Evolutionary conservation across 2,329 filamentous ascomycete species (phyloP).

Genomic region (Moelleriella libera): DNA sequence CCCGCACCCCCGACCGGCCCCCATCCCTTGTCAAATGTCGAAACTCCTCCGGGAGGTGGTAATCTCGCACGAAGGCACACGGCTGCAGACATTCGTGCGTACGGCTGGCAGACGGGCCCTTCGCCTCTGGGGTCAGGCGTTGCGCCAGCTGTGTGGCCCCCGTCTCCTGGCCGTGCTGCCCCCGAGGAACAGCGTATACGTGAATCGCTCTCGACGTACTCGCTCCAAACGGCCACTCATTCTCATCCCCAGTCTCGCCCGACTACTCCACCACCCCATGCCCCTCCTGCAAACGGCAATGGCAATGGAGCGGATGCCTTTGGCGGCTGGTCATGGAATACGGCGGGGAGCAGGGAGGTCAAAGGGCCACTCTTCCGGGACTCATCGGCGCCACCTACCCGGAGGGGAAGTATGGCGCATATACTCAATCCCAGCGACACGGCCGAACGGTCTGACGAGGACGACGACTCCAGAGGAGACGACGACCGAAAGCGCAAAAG

Average conservation of each 20-base stretch:
- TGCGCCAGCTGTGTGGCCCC: slow-evolving; percentile 36
- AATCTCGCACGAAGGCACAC: slow-evolving; percentile 78
- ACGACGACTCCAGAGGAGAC: slow-evolving; percentile 39
- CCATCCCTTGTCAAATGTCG: slow-evolving; percentile 50
- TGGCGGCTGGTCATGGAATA: slow-evolving; percentile 42
- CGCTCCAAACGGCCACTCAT: slow-evolving; percentile 29
- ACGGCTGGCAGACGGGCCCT: slow-evolving; percentile 54
- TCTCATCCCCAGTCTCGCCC: slow-evolving; percentile 34
- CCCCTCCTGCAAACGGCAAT: slow-evolving; percentile 20
- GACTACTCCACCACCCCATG: slow-evolving; percentile 32
- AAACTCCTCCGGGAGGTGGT: slow-evolving; percentile 35
- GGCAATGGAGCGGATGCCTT: slow-evolving; percentile 27
- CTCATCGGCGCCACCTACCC: slow-evolving; percentile 40
- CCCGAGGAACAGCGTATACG: slow-evolving; percentile 40
- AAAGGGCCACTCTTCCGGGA: slow-evolving; percentile 38
- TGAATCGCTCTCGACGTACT: slow-evolving; percentile 42
- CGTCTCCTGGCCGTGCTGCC: slow-evolving; percentile 35
- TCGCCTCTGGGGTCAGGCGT: slow-evolving; percentile 53
- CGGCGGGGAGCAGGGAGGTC: slow-evolving; percentile 31
- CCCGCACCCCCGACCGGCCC: slow-evolving; percentile 50
- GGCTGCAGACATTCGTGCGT: slow-evolving; percentile 85
- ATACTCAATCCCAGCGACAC: slow-evolving; percentile 48
- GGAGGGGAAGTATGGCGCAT: slow-evolving; percentile 47
- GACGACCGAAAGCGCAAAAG: slow-evolving; percentile 50
- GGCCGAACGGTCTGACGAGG: slow-evolving; percentile 39